Conservation (phyloP, 1,139 yeast species). For the Debaryomyces fabryi region DNA sequence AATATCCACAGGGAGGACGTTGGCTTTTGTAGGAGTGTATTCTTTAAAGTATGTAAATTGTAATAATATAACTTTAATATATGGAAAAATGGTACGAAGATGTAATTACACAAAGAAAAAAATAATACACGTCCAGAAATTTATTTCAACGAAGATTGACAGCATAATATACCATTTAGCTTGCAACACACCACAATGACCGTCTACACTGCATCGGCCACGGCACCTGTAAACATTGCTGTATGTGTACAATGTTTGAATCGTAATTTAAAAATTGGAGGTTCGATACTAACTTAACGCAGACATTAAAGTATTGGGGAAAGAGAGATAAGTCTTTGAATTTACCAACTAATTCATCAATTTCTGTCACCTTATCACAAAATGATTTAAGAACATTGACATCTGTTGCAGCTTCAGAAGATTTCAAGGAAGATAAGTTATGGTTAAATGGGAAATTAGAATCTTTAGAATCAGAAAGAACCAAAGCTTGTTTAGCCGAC, state of each 20-base stretch:
- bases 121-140: conserved; percentile 4
- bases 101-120: conserved; percentile 3
- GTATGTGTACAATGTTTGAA: conserved; percentile 42
- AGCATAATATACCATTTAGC: not conserved
- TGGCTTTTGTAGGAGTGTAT: conserved; percentile 1
- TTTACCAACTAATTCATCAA: conserved; percentile 93
- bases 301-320: conserved; percentile 98
- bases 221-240: conserved; percentile 98
- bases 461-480: conserved; percentile 65
- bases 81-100: not conserved
- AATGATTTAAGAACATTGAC: conserved; percentile 89
- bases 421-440: conserved; percentile 64
- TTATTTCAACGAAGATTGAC: conserved; percentile 4
- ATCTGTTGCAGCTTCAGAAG: conserved; percentile 71
- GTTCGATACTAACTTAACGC: conserved; percentile 24
- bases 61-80: conserved; percentile 4
- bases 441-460: conserved; percentile 84
- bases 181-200: conserved; percentile 29
- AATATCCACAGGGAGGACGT: not conserved
- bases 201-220: conserved; percentile 73
- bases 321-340: conserved; percentile 86
- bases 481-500: conserved; percentile 78
- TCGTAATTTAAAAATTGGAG: not conserved
- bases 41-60: conserved; percentile 7
- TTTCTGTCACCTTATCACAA: conserved; percentile 91